These are phyloP conservation scores for Rosa multiflora DNA, from an alignment of 306 rosid species.

Conservation along the genomic window DNA sequence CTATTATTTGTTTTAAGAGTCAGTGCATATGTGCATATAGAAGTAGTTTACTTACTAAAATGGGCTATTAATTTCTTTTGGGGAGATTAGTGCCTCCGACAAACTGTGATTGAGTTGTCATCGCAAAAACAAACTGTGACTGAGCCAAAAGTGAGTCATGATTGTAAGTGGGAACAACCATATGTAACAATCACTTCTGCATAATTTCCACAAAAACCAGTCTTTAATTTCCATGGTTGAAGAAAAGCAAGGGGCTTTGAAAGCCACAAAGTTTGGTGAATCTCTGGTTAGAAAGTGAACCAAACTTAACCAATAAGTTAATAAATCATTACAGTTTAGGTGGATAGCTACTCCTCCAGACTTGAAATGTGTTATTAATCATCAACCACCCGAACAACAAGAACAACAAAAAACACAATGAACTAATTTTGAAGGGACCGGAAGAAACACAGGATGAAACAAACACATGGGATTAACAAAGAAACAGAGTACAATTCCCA, in stretches of 20 bases:
- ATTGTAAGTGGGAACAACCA: background rate
- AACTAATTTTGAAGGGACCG: background rate
- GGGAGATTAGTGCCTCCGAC: background rate
- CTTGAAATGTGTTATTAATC: background rate
- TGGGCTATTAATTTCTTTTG: background rate
- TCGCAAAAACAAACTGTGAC: too few species aligned
- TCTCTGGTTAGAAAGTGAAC: background rate
- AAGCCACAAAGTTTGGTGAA: background rate
- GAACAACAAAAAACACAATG: background rate
- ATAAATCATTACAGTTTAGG: background rate
- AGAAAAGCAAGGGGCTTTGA: too few species aligned
- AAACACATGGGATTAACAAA: background rate
- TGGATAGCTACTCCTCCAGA: background rate
- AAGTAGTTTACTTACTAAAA: background rate
- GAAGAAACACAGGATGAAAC: background rate
- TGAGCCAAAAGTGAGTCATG: slow-evolving; percentile 2
- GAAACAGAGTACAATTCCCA: background rate
- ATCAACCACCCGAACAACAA: background rate
- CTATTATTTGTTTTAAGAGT: background rate
- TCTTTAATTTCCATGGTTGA: background rate
- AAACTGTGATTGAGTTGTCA: background rate
- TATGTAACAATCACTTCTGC: background rate
- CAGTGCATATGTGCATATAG: background rate
- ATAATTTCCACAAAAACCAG: background rate
- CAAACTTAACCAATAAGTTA: background rate